Conservation (phyloP, 768 basidiomycete genomes). For the Mrakia gelida region DNA sequence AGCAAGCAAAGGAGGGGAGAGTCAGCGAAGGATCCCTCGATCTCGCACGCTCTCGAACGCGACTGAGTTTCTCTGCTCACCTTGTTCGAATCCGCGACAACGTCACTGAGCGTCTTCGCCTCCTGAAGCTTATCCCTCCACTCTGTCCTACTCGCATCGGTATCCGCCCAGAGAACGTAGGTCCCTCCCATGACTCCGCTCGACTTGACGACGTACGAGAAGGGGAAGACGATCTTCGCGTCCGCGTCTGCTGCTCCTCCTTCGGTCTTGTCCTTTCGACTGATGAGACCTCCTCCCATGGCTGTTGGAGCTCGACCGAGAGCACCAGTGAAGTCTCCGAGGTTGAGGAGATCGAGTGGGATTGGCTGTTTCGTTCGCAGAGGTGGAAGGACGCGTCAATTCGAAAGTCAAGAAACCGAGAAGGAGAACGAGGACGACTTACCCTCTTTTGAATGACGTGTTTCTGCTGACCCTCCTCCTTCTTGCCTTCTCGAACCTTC, state of each 20-base stretch:
- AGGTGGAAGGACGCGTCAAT: background rate
- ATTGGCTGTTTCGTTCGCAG: slow-evolving; percentile 60
- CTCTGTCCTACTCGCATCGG: slow-evolving; percentile 64
- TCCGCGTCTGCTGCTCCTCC: background rate
- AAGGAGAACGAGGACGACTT: slow-evolving; percentile 38
- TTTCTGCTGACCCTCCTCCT: slow-evolving; percentile 67
- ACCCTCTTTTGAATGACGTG: slow-evolving; percentile 77
- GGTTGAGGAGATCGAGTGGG: slow-evolving; percentile 80
- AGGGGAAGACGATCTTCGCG: slow-evolving; percentile 74
- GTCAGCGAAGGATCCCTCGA: background rate
- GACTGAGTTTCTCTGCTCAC: slow-evolving; percentile 22
- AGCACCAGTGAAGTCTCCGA: slow-evolving; percentile 76
- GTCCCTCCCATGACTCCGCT: slow-evolving; percentile 67
- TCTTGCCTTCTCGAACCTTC: slow-evolving; percentile 57
- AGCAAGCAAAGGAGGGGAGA: background rate
- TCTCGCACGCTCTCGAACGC: background rate
- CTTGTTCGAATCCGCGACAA: slow-evolving; percentile 88
- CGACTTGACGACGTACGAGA: slow-evolving; percentile 83
- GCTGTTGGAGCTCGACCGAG: slow-evolving; percentile 4
- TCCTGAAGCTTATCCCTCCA: slow-evolving; percentile 90
- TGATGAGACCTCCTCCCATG: slow-evolving; percentile 25
- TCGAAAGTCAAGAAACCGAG: background rate
- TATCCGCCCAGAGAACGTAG: slow-evolving; percentile 83
- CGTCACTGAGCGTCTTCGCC: slow-evolving; percentile 74
- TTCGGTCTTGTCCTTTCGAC: slow-evolving; percentile 23